Evolutionary conservation across 2,329 filamentous ascomycete genomes (phyloP), one percentile per base, ranked within the genome.

Genomic region (Teratosphaeriaceae sp.): DNA sequence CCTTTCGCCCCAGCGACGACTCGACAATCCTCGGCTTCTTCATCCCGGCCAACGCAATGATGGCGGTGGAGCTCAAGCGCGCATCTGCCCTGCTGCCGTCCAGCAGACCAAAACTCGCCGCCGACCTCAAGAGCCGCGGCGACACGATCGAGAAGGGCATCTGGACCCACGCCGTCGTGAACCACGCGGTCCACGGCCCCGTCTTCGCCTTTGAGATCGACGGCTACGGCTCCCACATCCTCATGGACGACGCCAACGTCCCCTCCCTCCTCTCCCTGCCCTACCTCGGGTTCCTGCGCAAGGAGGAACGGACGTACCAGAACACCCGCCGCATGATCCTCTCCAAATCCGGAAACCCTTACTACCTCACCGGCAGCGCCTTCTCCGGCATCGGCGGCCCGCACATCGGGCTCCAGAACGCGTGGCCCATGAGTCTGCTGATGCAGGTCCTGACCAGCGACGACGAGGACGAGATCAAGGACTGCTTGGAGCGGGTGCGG

Each of bases 361-460:
- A 96, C 62, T 97, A 82, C 61, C 73, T 98, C 5, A 73, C 74
- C 20, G 92, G 92, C 2, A 69, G 67, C 13, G 79, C 78, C 1
- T 95, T 98, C 58, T 76, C 79, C 38, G 92, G 92, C 5, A 95
- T 98, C 54, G 92, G 92, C 55, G 92, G 88, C 2, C 79, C 79
- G 23, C 79, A 83, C 52, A 84, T 96, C 52, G 92, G 92, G 0
- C 69, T 94, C n/a, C 71, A 78, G 55, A 86, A 95, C 53, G 92
- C 90, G 6, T 98, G 92, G 92, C 92, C 92, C 0, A 97, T 98
- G 88, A 92, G 86, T 61, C 70, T 96, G 49, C 73, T 98, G 7
- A 78, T 96, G 16, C 89, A 96, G 65, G 88, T 87, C 2, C 88
- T 92, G 75, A 98, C 92, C 0, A 84, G 82, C 5, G 76, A 90